Base-by-base conservation (phyloP, 768 basidiomycete genomes). In the Daedalea quercina region DNA sequence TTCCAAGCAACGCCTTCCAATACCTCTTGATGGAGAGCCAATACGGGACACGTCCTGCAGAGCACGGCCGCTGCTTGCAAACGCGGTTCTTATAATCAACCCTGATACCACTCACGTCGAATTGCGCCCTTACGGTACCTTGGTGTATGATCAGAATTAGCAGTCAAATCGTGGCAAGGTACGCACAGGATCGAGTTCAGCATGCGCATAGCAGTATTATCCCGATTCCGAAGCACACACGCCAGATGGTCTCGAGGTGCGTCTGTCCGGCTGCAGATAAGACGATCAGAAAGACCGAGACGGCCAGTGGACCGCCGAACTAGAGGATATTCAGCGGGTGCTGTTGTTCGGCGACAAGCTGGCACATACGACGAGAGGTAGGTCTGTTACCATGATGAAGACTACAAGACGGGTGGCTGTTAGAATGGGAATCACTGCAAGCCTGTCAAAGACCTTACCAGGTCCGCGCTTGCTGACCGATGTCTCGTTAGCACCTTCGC, bases 301-400 rank as follows among this genome's bases (percentile, higher is more conserved):
- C 79, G 11, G 83, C 79, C 57, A 89, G 69, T 9, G 85, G 82
- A 1, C 84, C 82, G 43, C 84, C 82, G 60, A 87, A 81, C 75
- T 81, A 62, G 35, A 9, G 19, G 23, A 13, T 12, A 17, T n/a
- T 47, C 25, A 47, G 25, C 2, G n/a, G n/a, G 48, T 26, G 35
- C 24, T 3, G 13, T 23, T 15, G 24, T 37, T 17, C 12, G 28
- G 9, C 48, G 35, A n/a, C n/a, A n/a, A 51, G 7, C 25, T 35
- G 53, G 59, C 9, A 66, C 74, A 53, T 60, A 85, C 84, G 57
- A 74, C 77, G 50, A 86, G 73, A 47, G 84, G 81, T 45, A 85
- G 78, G 65, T 88, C 87, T 13, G 84, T 87, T 53, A 86, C 85
- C 77, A 89, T 78, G 62, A 86, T 82, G 66, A 88, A 87, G 19